Conservation (phyloP, 768 basidiomycete genomes). For the Collybia sp. region DNA sequence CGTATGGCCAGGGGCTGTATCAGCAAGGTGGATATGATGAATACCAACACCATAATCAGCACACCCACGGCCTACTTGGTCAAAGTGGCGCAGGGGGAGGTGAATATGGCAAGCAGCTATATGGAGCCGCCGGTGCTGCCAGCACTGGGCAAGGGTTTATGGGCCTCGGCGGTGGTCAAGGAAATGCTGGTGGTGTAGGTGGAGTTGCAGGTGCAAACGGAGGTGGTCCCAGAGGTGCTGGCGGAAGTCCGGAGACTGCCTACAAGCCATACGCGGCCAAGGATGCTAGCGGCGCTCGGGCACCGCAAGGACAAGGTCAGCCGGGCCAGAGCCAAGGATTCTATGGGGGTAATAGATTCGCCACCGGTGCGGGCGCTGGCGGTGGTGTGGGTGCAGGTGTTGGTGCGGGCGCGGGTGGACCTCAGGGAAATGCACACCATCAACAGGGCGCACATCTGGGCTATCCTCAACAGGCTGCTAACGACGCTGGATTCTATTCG, state of each 20-base stretch:
- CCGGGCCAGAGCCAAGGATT: constrained; percentile 50
- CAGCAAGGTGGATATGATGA: constrained; percentile 49
- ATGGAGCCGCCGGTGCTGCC: neutral
- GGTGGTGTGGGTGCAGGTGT: constrained; percentile 28
- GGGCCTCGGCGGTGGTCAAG: constrained; percentile 32
- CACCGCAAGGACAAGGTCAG: constrained; percentile 40
- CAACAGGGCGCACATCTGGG: constrained; percentile 48
- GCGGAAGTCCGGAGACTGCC: constrained; percentile 59
- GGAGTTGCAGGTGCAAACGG: constrained; percentile 30
- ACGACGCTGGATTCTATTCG: constrained; percentile 65
- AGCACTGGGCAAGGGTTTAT: neutral
- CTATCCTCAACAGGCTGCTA: constrained; percentile 55
- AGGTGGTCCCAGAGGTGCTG: constrained; percentile 45
- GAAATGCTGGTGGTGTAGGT: constrained; percentile 31
- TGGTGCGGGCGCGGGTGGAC: constrained; percentile 27
- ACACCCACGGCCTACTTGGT: constrained; percentile 32
- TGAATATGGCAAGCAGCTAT: constrained; percentile 18
- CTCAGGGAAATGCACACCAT: constrained; percentile 37
- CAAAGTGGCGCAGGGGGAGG: constrained; percentile 4
- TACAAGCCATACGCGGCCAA: constrained; percentile 76
- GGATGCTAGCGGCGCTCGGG: constrained; percentile 50
- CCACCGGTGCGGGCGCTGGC: constrained; percentile 21
- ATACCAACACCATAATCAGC: constrained; percentile 52
- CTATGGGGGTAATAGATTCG: constrained; percentile 43
- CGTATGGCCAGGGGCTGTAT: constrained; percentile 61